Percentiles rank a stretch among this genome's conserved stretches.
phyloP scores from a whole-genome alignment of 2,329 filamentous ascomycete genomes.

The Metarhizium guizhouense region DNA sequence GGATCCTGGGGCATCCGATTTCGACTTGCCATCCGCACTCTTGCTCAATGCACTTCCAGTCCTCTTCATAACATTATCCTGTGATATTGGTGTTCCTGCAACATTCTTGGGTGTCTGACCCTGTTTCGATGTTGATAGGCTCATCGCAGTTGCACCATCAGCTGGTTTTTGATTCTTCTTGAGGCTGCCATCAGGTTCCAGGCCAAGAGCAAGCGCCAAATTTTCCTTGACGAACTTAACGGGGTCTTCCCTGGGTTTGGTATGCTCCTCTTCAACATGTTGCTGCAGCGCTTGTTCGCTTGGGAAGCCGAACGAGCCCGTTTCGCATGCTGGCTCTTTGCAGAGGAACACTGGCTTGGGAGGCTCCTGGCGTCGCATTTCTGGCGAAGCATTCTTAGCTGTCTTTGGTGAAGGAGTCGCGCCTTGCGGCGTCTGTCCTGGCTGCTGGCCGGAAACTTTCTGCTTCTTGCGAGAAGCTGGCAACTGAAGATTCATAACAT shows the following conservation, averaged over 20 bases:
- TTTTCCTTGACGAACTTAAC: conserved; percentile 42
- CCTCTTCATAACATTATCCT: conserved; percentile 41
- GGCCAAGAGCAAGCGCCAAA: conserved; percentile 37
- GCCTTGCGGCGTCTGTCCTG: conserved; percentile 27
- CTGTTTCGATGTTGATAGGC: conserved; percentile 34
- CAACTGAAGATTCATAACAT: conserved; percentile 44
- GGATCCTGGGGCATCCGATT: conserved; percentile 6
- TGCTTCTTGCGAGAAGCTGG: conserved; percentile 49
- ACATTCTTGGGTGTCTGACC: conserved; percentile 35
- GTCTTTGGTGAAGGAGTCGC: conserved; percentile 39
- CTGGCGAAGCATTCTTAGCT: conserved; percentile 38
- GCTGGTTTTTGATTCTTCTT: conserved; percentile 25
- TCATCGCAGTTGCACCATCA: conserved; percentile 28
- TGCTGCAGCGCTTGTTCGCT: conserved; percentile 43
- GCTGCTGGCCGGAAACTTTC: conserved; percentile 34
- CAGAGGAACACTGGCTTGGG: conserved; percentile 39
- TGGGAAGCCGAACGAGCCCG: conserved; percentile 37
- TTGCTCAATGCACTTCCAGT: conserved; percentile 38
- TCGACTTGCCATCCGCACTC: conserved; percentile 25
- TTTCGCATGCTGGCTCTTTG: conserved; percentile 46
- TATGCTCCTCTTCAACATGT: conserved; percentile 52
- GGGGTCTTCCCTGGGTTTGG: conserved; percentile 46
- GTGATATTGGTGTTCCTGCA: conserved; percentile 40
- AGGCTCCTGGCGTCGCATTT: conserved; percentile 27
- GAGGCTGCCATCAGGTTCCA: conserved; percentile 40